Base-by-base conservation (phyloP, 2,329 filamentous ascomycete genomes). In the Epichloe sp. region DNA sequence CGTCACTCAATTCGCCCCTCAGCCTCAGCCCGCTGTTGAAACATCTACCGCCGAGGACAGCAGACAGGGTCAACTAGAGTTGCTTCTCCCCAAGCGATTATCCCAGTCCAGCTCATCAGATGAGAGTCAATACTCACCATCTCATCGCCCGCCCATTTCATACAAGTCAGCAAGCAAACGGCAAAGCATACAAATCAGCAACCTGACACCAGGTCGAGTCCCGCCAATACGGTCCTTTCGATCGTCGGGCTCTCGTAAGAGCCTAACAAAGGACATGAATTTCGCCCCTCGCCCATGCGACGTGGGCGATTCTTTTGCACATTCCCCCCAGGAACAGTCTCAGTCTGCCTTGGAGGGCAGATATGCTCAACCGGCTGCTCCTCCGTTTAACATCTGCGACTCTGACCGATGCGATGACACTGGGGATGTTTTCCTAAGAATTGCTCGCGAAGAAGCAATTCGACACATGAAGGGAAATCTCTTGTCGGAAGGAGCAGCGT, bases 401-500 rank as follows among this genome's bases (percentile, higher is more conserved):
- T n/a, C 37, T 17, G 49, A 47, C 37, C 37, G 52, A 40, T 37
- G 49, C 42, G 78, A 81, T 50, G 78, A 79, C 55, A 76, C 71
- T 3, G 76, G 75, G 40, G 78, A 82, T 55, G 67, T 81, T 41
- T 82, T 81, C 55, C 71, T 82, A 53, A 74, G 70, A 50, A 80
- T 82, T 53, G 78, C 78, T 12, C 69, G 73, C 11, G 76, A 81
- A 53, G 77, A 80, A 54, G 57, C 71, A 14, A 59, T 63, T 15
- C 69, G 67, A 46, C 71, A 68, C 48, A 58, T 60, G 17, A 67
- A 70, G 43, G 65, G 66, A 6, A 65, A 63, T 42, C 31, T 31
- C 31, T 31, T 31, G 31, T 31, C 8, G 31, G 8, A 31, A 31
- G 1, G 31, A 11, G 31, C 31, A 31, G 8, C 31, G 31, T 31